Evolutionary conservation across 2,329 filamentous ascomycete genomes (phyloP), one percentile per base, ranked within the genome.

Genomic region (Fusarium hostae): DNA sequence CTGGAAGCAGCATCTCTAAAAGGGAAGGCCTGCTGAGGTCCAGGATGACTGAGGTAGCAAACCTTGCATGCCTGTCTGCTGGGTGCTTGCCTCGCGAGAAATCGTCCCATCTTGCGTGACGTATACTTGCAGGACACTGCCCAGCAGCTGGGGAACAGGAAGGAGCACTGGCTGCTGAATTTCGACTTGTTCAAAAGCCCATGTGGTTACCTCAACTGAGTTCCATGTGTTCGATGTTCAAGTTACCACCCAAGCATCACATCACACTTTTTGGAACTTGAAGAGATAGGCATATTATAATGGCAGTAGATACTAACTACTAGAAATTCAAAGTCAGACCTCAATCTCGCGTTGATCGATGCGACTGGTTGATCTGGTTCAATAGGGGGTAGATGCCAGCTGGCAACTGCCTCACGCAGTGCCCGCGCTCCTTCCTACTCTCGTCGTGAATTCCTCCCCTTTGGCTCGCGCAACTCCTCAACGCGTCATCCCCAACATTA

Each of bases 401-500:
- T 30, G 24, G 54, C 18, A 44, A 39, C 40, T 55, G 56, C 52
- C 44, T 59, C 48, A 16, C 20, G 45, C 39, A 20, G 45, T 43
- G 37, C 37, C 24, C 37, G 41, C 20, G 56, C 62, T 68, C 72
- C 55, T 75, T 70, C 66, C 66, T 26, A 50, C 39, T 58, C 43
- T 22, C 20, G n/a, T 7, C 30, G 52, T 52, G 51, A 62, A 66
- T 75, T 69, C 62, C 70, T 67, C 45, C 5, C 12, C 28, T 35
- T 44, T 24, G 32, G n/a, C 26, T 60, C 63, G 26, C 51, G 18
- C 28, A 37, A 35, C 41, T 41, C 50, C 63, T 41, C 64, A 63
- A 70, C 59, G 48, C 56, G 40, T 72, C 70, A 72, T 57, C 43
- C 74, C 61, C 66, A 77, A 75, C 70, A 63, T 40, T 54, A 37